Evolutionary conservation across 768 basidiomycete genomes (phyloP), one percentile per base, ranked within the genome.

Genomic region (Mycena metata): DNA sequence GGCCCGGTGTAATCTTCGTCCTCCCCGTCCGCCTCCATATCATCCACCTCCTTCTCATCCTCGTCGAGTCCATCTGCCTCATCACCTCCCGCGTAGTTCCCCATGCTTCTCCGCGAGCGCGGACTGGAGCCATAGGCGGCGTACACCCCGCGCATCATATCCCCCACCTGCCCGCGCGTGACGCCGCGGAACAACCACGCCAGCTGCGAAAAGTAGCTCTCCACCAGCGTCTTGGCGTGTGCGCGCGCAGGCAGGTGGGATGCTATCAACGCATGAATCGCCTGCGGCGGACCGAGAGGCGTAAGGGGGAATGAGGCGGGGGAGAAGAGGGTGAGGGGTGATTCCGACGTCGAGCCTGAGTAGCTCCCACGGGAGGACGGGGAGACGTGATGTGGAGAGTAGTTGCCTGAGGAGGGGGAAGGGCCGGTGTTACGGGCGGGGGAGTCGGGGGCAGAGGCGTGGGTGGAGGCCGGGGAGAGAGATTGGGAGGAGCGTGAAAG

Each of bases 281-380:
- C 82, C 10, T 76, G 70, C 2, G 84, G 73, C 5, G 83, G 76
- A 21, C 88, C 89, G 70, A 87, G 77, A 21, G 90, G 90, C 0
- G 88, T 89, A 75, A 91, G 88, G 0, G 90, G 90, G 75, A 91
- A 92, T 23, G 85, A 79, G 45, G 83, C 83, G 6, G 90, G 88
- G 76, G 91, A 90, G 69, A 84, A 82, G 17, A 82, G 64, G 0
- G 64, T 65, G 2, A 59, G 72, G 35, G 65, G 58, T 10, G 76
- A 67, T 10, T 59, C 64, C n/a, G 41, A 19, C 26, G 43, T 21
- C 15, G 21, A 5, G 42, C 16, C 39, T 15, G 39, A 16, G 17
- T 65, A 57, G 11, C 5, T 42, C n/a, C 33, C 47, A 17, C 13
- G 46, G 5, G 62, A 24, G 45, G 12, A 3, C 21, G 2, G 50